These are phyloP conservation scores for Trametes villosa DNA, from an alignment of 768 basidiomycete species.

Conservation along the genomic window DNA sequence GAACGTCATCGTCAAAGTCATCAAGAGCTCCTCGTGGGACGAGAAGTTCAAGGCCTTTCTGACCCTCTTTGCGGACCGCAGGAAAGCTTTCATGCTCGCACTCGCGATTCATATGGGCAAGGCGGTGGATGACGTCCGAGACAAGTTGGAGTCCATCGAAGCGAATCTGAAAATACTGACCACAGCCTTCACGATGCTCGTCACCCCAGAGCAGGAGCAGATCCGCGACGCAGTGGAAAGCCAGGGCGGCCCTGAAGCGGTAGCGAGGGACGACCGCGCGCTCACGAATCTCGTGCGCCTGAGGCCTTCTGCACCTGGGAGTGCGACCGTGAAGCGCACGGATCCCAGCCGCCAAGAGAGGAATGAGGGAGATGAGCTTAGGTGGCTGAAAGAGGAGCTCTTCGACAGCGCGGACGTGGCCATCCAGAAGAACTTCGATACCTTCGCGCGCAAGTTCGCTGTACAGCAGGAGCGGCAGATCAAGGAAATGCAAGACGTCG, in stretches of 20 bases:
- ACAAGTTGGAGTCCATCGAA: constrained; percentile 21
- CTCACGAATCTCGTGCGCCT: neutral
- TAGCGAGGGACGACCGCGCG: neutral
- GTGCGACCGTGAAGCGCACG: neutral
- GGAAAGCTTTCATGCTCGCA: constrained; percentile 34
- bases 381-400: neutral
- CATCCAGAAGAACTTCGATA: neutral
- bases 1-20: constrained; percentile 32
- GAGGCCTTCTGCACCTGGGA: neutral
- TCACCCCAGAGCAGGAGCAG: neutral
- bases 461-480: constrained; percentile 45
- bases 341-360: neutral
- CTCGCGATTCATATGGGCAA: constrained; percentile 33
- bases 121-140: constrained; percentile 26
- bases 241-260: neutral
- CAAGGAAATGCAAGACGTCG: constrained; percentile 33
- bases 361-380: neutral
- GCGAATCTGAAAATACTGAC: neutral
- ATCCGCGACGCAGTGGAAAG: neutral
- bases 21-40: constrained; percentile 36
- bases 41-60: constrained; percentile 16
- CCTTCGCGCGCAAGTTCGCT: constrained; percentile 50
- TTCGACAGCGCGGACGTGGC: neutral
- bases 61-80: constrained; percentile 28
- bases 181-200: neutral